These are phyloP conservation scores for Aspergillus baeticus DNA, from an alignment of 495 filamentous ascomycete genomes.

Conservation along the genomic window DNA sequence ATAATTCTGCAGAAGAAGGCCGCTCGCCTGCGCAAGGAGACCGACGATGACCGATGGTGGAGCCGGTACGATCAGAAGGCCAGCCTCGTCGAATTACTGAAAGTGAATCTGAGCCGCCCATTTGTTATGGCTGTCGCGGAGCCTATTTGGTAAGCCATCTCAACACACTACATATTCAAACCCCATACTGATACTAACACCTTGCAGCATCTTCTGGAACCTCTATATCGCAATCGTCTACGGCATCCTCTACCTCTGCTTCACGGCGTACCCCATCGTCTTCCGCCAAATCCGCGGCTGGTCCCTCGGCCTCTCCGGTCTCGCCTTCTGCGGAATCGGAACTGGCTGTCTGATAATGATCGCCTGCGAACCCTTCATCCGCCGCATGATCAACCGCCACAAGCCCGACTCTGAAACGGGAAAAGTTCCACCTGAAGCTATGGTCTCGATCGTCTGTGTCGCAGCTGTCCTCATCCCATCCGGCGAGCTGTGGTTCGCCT, in stretches of 20 bases:
- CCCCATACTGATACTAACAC: background rate
- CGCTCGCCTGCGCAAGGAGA: slow-evolving; percentile 66
- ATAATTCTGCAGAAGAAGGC: slow-evolving; percentile 69
- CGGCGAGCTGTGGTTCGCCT: slow-evolving; percentile 75
- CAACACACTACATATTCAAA: background rate
- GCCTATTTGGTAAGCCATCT: slow-evolving; percentile 66
- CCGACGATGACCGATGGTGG: slow-evolving; percentile 73
- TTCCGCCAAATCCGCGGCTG: slow-evolving; percentile 73
- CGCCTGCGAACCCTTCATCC: slow-evolving; percentile 63
- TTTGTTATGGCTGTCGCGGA: slow-evolving; percentile 78
- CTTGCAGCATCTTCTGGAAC: slow-evolving; percentile 68
- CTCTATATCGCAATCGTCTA: slow-evolving; percentile 63
- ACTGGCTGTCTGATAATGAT: slow-evolving; percentile 65
- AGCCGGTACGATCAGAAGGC: slow-evolving; percentile 69
- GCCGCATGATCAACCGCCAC: slow-evolving; percentile 69
- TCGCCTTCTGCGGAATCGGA: slow-evolving; percentile 75
- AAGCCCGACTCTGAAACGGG: slow-evolving; percentile 65
- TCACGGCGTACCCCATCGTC: slow-evolving; percentile 77
- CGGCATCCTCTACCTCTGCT: slow-evolving; percentile 81
- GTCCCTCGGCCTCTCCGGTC: slow-evolving; percentile 65
- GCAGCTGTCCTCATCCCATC: slow-evolving; percentile 64
- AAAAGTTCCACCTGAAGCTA: slow-evolving; percentile 67
- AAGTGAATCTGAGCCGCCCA: slow-evolving; percentile 71
- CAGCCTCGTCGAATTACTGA: slow-evolving; percentile 54
- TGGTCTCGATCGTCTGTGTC: slow-evolving; percentile 66